Percentiles rank a stretch among this genome's conserved stretches.
phyloP scores from a whole-genome alignment of 1,284 basidiomycete genomes.

The Chiua sp. region DNA sequence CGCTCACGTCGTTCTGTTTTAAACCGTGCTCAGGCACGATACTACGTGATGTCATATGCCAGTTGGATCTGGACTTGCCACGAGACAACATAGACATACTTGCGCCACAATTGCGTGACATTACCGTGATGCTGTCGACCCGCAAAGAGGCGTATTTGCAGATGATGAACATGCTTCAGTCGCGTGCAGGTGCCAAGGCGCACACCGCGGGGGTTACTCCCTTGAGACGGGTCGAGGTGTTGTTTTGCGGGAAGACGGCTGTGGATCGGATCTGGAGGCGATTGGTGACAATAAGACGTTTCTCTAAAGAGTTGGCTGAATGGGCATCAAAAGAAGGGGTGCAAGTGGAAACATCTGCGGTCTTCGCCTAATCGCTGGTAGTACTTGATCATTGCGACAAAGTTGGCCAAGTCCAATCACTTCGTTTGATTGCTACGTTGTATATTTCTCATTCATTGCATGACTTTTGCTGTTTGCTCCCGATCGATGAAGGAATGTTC shows the following conservation, averaged over 20 bases:
- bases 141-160: slow-evolving; percentile 12
- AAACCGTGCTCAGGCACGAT: slow-evolving; percentile 23
- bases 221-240: slow-evolving; percentile 10
- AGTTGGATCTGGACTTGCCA: background rate
- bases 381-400: no score
- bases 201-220: slow-evolving; percentile 1
- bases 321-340: background rate
- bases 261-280: background rate
- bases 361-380: no score
- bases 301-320: slow-evolving; percentile 5
- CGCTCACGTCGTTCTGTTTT: slow-evolving; percentile 21
- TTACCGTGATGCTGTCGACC: slow-evolving; percentile 24
- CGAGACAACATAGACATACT: background rate
- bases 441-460: no score
- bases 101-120: slow-evolving; percentile 14
- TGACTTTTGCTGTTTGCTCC: no score
- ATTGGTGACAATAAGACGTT: background rate
- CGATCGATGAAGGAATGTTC: no score
- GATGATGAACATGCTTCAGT: slow-evolving; percentile 18
- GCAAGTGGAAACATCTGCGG: slow-evolving; percentile 4
- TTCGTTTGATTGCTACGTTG: no score
- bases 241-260: slow-evolving; percentile 15
- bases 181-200: slow-evolving; percentile 10
- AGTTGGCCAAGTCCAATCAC: no score
- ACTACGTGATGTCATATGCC: slow-evolving; percentile 14